Percentiles rank a stretch among this genome's conserved stretches.
These are phyloP conservation scores for Mycena sp. DNA, from an alignment of 1,284 basidiomycete species.

Conservation along the genomic window DNA sequence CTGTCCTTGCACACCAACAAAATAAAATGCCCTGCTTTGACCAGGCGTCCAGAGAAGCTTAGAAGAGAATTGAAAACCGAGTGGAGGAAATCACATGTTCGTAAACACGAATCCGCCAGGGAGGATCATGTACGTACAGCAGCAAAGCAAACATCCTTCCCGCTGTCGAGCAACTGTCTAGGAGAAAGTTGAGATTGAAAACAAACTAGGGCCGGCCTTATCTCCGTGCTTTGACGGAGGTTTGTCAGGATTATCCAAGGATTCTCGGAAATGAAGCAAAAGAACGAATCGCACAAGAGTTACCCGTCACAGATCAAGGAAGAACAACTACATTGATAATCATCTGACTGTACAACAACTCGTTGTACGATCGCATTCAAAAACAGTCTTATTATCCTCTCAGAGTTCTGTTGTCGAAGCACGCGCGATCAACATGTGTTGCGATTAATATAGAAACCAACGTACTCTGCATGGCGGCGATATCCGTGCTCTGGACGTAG, in stretches of 20 bases:
- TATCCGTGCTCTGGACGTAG: constrained; percentile 94
- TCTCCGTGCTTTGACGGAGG: constrained; percentile 22
- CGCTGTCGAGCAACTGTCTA: too few relatives aligned
- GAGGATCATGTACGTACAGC: too few relatives aligned
- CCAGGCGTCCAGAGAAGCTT: too few relatives aligned
- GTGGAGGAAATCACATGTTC: too few relatives aligned
- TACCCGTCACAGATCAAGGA: constrained; percentile 22
- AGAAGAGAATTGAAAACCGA: too few relatives aligned
- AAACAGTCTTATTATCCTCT: constrained; percentile 27
- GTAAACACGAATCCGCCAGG: too few relatives aligned
- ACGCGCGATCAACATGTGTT: constrained; percentile 18
- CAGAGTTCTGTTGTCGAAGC: constrained; percentile 52
- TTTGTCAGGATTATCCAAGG: constrained; percentile 24
- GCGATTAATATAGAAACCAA: constrained; percentile 25
- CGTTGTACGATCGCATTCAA: constrained; percentile 2
- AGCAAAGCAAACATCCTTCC: too few relatives aligned
- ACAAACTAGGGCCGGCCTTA: constrained; percentile 14
- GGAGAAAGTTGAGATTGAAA: background rate
- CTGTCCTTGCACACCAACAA: too few relatives aligned
- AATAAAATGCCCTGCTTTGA: too few relatives aligned
- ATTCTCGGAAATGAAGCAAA: constrained; percentile 28
- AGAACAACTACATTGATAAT: constrained; percentile 10
- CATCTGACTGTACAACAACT: constrained; percentile 19
- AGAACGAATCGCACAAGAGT: too few relatives aligned
- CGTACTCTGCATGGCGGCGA: constrained; percentile 91